These are phyloP conservation scores for Pharus latifolius DNA, from an alignment of 176 grass and related monocot species.

Conservation along the genomic window DNA sequence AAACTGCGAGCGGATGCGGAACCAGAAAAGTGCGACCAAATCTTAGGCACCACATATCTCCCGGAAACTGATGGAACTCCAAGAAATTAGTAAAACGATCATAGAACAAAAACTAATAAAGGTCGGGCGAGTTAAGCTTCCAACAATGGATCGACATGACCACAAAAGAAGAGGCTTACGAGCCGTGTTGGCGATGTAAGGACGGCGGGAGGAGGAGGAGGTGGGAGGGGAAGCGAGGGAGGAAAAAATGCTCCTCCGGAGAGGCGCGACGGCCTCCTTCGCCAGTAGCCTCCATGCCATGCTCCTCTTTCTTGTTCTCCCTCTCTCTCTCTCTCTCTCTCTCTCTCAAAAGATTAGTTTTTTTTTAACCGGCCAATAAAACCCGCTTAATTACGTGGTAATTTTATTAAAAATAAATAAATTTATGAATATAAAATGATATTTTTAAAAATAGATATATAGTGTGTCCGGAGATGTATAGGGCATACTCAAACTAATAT, in stretches of 20 bases:
- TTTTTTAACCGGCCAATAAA: too few species aligned
- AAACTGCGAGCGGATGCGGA: background rate
- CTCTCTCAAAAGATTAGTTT: too few species aligned
- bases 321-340: background rate
- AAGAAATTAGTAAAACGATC: background rate
- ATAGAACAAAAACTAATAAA: too few species aligned
- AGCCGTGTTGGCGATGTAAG: background rate
- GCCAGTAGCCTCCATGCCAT: slow-evolving; percentile 33
- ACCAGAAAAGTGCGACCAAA: background rate
- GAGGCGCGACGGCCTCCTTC: background rate
- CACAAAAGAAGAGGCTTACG: background rate
- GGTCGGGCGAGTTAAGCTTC: too few species aligned
- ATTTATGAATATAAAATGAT: too few species aligned
- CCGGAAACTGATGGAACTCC: background rate
- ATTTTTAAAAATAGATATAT: too few species aligned
- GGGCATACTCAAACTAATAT: too few species aligned
- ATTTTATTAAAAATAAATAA: too few species aligned
- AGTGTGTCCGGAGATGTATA: too few species aligned
- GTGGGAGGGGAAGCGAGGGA: background rate
- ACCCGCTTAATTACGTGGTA: too few species aligned
- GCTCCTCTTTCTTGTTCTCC: background rate
- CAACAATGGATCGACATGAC: too few species aligned
- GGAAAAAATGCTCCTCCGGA: background rate
- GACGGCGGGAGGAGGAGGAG: background rate
- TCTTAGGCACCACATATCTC: background rate